phyloP scores from a whole-genome alignment of 495 filamentous ascomycete genomes.

The Penicillium waksmanii region DNA sequence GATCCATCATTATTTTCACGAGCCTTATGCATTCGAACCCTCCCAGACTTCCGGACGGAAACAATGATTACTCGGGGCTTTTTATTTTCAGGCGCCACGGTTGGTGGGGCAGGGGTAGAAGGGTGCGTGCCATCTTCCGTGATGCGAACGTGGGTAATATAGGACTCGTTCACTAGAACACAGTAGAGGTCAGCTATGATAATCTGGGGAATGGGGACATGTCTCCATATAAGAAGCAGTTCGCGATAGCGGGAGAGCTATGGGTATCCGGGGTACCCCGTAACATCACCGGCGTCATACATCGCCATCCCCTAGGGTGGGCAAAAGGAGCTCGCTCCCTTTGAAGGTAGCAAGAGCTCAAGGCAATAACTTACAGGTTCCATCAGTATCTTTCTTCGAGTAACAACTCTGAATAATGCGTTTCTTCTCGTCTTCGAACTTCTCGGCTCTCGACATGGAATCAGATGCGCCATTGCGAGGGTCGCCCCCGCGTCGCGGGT shows the following conservation, averaged over 20 bases:
- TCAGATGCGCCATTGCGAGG: constrained; percentile 40
- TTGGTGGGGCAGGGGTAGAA: constrained; percentile 81
- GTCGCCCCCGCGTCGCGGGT: constrained; percentile 39
- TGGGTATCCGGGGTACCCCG: not conserved
- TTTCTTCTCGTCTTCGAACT: constrained; percentile 94
- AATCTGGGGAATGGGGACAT: not conserved
- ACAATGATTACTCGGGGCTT: constrained; percentile 91
- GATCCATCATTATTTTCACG: constrained; percentile 91
- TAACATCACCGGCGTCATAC: constrained; percentile 12
- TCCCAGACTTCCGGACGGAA: constrained; percentile 86
- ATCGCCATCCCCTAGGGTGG: constrained; percentile 14
- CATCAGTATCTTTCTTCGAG: constrained; percentile 81
- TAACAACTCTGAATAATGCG: constrained; percentile 93
- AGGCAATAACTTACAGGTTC: constrained; percentile 62
- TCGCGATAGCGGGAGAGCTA: not conserved
- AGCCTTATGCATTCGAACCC: constrained; percentile 94
- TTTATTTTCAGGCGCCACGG: constrained; percentile 69
- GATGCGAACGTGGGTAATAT: constrained; percentile 95
- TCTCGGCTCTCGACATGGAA: constrained; percentile 72
- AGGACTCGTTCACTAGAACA: constrained; percentile 78
- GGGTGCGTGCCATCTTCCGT: constrained; percentile 82
- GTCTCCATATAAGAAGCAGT: not conserved
- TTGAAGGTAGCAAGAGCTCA: constrained; percentile 2
- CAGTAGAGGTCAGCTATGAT: constrained; percentile 19
- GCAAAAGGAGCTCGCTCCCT: not conserved